Percentiles rank a stretch among this genome's conserved stretches.
Conservation (phyloP, 2,329 filamentous ascomycete genomes). For the Pyrenophora graminea region DNA sequence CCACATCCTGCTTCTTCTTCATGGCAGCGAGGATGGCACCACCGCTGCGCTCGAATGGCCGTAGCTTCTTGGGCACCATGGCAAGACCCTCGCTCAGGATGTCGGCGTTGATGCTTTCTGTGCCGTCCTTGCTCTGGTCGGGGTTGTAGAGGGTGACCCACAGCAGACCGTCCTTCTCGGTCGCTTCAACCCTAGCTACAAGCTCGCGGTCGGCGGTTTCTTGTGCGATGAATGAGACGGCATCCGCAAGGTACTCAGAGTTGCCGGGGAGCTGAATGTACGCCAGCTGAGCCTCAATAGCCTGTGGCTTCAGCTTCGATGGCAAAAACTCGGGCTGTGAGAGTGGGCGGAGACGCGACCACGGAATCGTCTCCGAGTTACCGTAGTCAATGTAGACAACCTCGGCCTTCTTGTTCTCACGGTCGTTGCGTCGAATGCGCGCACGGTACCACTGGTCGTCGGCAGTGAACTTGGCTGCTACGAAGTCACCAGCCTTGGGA, state of each 20-base stretch:
- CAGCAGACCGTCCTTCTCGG: slow-evolving; percentile 78
- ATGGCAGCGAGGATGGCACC: slow-evolving; percentile 72
- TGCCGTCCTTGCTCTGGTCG: slow-evolving; percentile 61
- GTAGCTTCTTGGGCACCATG: slow-evolving; percentile 90
- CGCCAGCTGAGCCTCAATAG: slow-evolving; percentile 81
- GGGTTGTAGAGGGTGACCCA: slow-evolving; percentile 89
- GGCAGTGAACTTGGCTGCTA: slow-evolving; percentile 86
- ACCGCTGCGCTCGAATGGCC: slow-evolving; percentile 83
- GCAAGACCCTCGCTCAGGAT: slow-evolving; percentile 81
- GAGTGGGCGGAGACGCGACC: slow-evolving; percentile 81
- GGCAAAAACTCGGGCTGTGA: slow-evolving; percentile 76
- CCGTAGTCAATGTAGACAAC: slow-evolving; percentile 96
- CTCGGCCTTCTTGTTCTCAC: slow-evolving; percentile 81
- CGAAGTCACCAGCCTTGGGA: slow-evolving; percentile 88
- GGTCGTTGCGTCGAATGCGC: slow-evolving; percentile 88
- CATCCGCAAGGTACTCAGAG: slow-evolving; percentile 76
- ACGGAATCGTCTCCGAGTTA: slow-evolving; percentile 87
- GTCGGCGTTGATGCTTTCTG: slow-evolving; percentile 87
- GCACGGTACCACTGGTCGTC: slow-evolving; percentile 96
- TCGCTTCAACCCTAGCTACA: slow-evolving; percentile 88
- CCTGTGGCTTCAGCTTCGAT: slow-evolving; percentile 79
- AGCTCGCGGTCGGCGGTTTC: slow-evolving; percentile 75
- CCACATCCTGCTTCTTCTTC: slow-evolving; percentile 73
- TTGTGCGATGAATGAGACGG: slow-evolving; percentile 74
- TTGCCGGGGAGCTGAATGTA: slow-evolving; percentile 86